Conservation (phyloP, 495 filamentous ascomycete species). For the Penicillium coffeae region DNA sequence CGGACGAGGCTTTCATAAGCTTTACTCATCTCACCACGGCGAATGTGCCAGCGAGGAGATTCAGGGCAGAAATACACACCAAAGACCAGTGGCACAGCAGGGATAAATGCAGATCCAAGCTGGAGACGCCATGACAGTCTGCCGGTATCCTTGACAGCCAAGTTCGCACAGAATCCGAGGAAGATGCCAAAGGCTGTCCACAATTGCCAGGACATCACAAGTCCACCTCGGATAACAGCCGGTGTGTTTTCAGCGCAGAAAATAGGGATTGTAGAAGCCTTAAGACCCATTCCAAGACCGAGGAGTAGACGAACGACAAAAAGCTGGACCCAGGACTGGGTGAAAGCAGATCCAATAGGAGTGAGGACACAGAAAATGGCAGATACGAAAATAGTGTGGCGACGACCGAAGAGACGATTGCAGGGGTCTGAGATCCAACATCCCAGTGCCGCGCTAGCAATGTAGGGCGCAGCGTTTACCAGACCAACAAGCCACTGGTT, state of each 20-base stretch:
- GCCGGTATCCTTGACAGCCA: constrained; percentile 54
- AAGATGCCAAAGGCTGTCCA: constrained; percentile 56
- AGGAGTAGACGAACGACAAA: constrained; percentile 55
- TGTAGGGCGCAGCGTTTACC: constrained; percentile 52
- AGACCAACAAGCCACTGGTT: constrained; percentile 62
- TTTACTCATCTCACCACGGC: constrained; percentile 50
- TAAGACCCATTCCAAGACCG: constrained; percentile 64
- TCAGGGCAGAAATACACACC: constrained; percentile 66
- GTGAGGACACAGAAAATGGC: constrained; percentile 57
- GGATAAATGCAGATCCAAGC: constrained; percentile 64
- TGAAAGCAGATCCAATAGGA: constrained; percentile 53
- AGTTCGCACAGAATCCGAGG: constrained; percentile 57
- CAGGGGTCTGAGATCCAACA: constrained; percentile 60
- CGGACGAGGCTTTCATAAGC: constrained; percentile 58
- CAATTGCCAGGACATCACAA: constrained; percentile 64
- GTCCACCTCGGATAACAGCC: constrained; percentile 55
- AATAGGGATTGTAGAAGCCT: constrained; percentile 59
- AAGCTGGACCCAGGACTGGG: constrained; percentile 57
- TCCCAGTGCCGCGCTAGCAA: constrained; percentile 42
- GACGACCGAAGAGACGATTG: constrained; percentile 53
- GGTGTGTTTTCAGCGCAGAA: constrained; percentile 61
- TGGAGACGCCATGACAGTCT: constrained; percentile 60
- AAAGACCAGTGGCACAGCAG: constrained; percentile 60
- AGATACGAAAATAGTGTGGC: constrained; percentile 58
- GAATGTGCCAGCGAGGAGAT: constrained; percentile 67